phyloP scores from a whole-genome alignment of 352 stramenopile species.

The Globisporangium carolinianum region DNA sequence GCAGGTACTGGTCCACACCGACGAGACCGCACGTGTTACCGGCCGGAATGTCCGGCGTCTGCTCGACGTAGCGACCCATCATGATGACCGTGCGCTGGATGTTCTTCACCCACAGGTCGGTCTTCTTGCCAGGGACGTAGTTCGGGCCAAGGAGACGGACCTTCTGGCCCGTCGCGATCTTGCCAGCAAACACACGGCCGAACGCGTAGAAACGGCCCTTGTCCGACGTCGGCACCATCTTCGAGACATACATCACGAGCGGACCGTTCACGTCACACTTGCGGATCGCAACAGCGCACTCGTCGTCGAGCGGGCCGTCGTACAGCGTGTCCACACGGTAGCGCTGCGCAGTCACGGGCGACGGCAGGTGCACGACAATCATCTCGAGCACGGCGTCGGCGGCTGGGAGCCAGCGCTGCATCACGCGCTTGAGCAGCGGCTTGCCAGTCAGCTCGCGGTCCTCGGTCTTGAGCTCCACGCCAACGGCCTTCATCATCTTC shows the following conservation, averaged over 20 bases:
- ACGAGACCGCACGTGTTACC: slow-evolving; percentile 99
- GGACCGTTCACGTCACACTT: slow-evolving; percentile 97
- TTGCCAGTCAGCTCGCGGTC: slow-evolving; percentile 96
- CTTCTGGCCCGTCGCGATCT: slow-evolving; percentile 98
- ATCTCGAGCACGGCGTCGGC: slow-evolving; percentile 99
- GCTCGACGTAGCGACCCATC: slow-evolving; percentile 98
- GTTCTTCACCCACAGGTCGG: slow-evolving; percentile 99
- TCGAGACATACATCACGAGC: slow-evolving; percentile 99
- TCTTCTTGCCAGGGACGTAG: slow-evolving; percentile 99
- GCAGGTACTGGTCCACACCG: slow-evolving; percentile 99
- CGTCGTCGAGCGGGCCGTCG: slow-evolving; percentile 97
- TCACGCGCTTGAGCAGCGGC: slow-evolving; percentile 96
- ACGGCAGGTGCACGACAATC: slow-evolving; percentile 99
- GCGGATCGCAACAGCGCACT: slow-evolving; percentile 95
- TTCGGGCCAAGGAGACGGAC: slow-evolving; percentile 99
- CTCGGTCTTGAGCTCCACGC: slow-evolving; percentile 96
- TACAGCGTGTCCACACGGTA: slow-evolving; percentile 99
- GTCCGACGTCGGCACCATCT: slow-evolving; percentile 99
- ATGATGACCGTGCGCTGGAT: slow-evolving; percentile 99
- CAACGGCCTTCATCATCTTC: slow-evolving; percentile 96
- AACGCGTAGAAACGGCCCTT: slow-evolving; percentile 99
- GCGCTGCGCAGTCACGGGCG: slow-evolving; percentile 92
- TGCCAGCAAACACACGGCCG: slow-evolving; percentile 99
- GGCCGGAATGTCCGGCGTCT: slow-evolving; percentile 97
- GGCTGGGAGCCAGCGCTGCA: slow-evolving; percentile 99